Evolutionary conservation across 208 protist genomes (phyloP).

Genomic region (Lotmaria passim): DNA sequence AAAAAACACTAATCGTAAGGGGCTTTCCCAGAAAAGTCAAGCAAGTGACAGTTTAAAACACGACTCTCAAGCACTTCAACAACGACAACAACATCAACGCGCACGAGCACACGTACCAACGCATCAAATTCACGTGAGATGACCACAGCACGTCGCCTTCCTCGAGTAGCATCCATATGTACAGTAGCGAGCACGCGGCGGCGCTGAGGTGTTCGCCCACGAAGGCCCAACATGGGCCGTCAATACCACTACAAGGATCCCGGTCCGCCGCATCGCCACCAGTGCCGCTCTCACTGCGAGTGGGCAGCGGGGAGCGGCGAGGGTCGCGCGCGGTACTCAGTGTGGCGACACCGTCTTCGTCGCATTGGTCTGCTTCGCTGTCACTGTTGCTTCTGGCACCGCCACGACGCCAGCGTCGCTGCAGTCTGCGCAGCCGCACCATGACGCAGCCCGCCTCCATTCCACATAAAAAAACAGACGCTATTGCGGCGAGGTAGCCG

Average conservation of each 20-base stretch:
- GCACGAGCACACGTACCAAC: slow-evolving; percentile 57
- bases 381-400: not conserved
- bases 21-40: too few relatives aligned
- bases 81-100: slow-evolving; percentile 30
- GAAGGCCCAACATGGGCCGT: slow-evolving; percentile 7
- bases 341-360: not conserved
- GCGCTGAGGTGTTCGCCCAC: slow-evolving; percentile 44
- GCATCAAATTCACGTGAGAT: slow-evolving; percentile 56
- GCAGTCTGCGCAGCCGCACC: slow-evolving; percentile 18
- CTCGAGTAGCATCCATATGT: slow-evolving; percentile 59
- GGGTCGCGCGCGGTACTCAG: not conserved
- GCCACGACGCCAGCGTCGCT: not conserved
- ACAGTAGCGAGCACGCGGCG: slow-evolving; percentile 41
- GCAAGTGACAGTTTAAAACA: too few relatives aligned
- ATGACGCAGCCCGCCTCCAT: slow-evolving; percentile 30
- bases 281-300: not conserved
- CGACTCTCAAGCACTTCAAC: slow-evolving; percentile 24
- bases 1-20: too few relatives aligned
- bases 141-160: slow-evolving; percentile 51
- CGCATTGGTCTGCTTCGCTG: slow-evolving; percentile 1
- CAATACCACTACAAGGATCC: not conserved
- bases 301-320: not conserved
- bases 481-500: slow-evolving; percentile 38
- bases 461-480: slow-evolving; percentile 36
- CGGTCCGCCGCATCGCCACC: not conserved